phyloP scores from a whole-genome alignment of 2,329 filamentous ascomycete species.

The Botryosphaeria dothidea region DNA sequence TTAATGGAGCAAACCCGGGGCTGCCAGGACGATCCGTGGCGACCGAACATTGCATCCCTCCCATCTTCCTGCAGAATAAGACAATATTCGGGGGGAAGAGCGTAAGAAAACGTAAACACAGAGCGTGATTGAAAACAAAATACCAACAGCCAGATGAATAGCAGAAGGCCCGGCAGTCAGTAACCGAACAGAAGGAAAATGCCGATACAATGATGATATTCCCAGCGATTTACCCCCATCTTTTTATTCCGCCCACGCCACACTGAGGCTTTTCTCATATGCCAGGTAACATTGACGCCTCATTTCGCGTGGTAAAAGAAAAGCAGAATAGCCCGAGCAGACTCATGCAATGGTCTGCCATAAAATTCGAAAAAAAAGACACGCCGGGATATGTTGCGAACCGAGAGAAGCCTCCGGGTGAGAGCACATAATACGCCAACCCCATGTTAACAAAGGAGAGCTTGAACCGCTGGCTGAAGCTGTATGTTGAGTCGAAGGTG shows the following conservation, averaged over 20 bases:
- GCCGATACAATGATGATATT: background rate
- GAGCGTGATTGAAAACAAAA: background rate
- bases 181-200: background rate
- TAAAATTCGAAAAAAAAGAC: background rate
- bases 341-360: background rate
- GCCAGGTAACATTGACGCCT: background rate
- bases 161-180: background rate
- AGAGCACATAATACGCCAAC: slow-evolving; percentile 11
- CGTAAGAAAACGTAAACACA: background rate
- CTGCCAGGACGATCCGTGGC: background rate
- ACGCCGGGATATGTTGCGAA: background rate
- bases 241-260: slow-evolving; percentile 8
- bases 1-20: background rate
- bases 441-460: slow-evolving; percentile 12
- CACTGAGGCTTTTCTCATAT: background rate
- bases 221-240: background rate
- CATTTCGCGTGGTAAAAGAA: background rate
- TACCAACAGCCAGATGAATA: background rate
- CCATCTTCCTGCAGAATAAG: background rate
- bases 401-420: background rate
- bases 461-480: background rate
- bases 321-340: background rate
- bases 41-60: background rate
- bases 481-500: slow-evolving; percentile 2
- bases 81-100: background rate